phyloP scores from a whole-genome alignment of 306 rosid genomes.

The Abrus pulchellus region DNA sequence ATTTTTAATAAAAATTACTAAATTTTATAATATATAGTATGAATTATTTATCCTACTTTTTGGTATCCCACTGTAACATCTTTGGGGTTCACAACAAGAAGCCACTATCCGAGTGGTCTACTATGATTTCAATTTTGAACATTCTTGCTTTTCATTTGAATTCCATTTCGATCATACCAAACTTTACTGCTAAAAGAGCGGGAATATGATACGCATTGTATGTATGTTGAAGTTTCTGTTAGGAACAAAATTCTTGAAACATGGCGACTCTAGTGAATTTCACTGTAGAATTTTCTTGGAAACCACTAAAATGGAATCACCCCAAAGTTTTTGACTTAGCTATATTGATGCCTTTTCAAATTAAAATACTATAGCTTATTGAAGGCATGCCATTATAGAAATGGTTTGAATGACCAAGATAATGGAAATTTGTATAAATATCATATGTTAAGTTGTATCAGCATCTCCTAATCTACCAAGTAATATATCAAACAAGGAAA shows the following conservation, averaged over 20 bases:
- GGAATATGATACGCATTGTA: background rate
- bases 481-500: background rate
- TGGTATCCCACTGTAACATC: no score
- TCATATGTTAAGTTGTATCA: background rate
- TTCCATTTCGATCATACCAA: background rate
- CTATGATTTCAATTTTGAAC: no score
- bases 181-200: background rate
- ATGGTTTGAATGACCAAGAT: background rate
- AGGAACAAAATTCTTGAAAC: background rate
- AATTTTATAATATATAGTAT: no score
- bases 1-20: no score
- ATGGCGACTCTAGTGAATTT: background rate
- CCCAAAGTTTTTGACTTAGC: background rate
- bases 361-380: background rate
- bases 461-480: conserved; percentile 1
- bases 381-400: background rate
- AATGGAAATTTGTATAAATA: background rate
- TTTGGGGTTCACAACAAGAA: no score
- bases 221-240: background rate
- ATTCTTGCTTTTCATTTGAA: background rate
- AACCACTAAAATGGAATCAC: background rate
- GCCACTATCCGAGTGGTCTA: no score
- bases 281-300: background rate
- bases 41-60: background rate
- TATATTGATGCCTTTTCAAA: background rate